Evolutionary conservation across 495 filamentous ascomycete genomes (phyloP).

Genomic region (Penicillium ucsense): DNA sequence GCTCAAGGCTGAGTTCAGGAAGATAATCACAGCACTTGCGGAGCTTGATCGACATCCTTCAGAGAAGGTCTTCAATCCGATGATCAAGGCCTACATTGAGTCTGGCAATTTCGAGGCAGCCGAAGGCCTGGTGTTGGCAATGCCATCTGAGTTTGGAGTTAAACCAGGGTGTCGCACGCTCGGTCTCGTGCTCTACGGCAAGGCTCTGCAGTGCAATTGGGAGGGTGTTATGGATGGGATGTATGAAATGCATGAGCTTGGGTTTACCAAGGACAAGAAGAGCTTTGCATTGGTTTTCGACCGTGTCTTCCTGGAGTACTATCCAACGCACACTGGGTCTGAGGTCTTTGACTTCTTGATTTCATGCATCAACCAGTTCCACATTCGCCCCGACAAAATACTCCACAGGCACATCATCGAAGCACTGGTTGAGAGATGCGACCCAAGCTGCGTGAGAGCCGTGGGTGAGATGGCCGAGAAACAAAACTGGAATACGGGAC

Average conservation of each 20-base stretch:
- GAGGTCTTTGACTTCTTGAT: constrained; percentile 28
- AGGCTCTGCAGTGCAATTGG: constrained; percentile 34
- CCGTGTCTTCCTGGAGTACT: constrained; percentile 38
- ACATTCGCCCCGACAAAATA: constrained; percentile 28
- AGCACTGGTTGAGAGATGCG: constrained; percentile 31
- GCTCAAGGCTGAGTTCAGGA: constrained; percentile 24
- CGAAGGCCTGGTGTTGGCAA: constrained; percentile 26
- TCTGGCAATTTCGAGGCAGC: constrained; percentile 29
- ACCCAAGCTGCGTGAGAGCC: constrained; percentile 18
- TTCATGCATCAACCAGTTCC: constrained; percentile 24
- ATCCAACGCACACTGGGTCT: constrained; percentile 22
- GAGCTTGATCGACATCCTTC: constrained; percentile 20
- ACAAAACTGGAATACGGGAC: constrained; percentile 23
- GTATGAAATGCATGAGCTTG: constrained; percentile 28
- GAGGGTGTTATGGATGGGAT: constrained; percentile 28
- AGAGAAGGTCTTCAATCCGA: constrained; percentile 34
- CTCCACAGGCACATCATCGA: constrained; percentile 34
- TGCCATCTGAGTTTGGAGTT: constrained; percentile 20
- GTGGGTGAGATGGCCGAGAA: constrained; percentile 19
- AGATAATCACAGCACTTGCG: constrained; percentile 17
- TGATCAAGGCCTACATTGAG: constrained; percentile 32
- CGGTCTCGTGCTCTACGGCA: constrained; percentile 28
- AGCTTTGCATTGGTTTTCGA: constrained; percentile 29
- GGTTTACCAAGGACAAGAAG: constrained; percentile 17
- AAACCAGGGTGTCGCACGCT: constrained; percentile 28